Conservation (phyloP, 208 protist species). For the Crithidia acanthocephali region DNA sequence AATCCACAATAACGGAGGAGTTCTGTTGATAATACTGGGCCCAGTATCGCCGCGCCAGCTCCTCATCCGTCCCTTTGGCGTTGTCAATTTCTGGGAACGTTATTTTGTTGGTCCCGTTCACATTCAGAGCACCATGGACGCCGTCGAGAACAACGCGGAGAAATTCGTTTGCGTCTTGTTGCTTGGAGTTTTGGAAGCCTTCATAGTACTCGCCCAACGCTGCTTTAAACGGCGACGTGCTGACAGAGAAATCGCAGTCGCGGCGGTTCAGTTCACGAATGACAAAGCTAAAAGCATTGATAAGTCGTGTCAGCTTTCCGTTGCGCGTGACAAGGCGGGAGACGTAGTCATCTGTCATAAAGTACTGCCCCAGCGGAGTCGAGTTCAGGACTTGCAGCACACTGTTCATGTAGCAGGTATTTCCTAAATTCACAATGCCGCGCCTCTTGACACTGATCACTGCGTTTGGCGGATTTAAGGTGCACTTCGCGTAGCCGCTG, state of each 20-base stretch:
- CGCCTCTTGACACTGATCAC: conserved; percentile 33
- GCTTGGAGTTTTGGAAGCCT: conserved; percentile 72
- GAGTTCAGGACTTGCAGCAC: conserved; percentile 83
- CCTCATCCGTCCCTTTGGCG: conserved; percentile 61
- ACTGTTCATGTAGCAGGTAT: conserved; percentile 95
- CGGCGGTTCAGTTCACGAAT: conserved; percentile 77
- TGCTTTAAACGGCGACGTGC: conserved; percentile 82
- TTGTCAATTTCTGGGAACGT: conserved; percentile 71
- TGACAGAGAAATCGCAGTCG: conserved; percentile 63
- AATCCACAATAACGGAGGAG: conserved; percentile 92
- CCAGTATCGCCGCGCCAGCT: conserved; percentile 82
- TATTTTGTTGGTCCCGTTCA: conserved; percentile 34
- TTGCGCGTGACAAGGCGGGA: conserved; percentile 40
- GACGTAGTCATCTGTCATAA: conserved; percentile 79
- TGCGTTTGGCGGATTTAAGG: conserved; percentile 31
- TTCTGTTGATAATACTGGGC: conserved; percentile 86
- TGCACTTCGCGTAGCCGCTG: conserved; percentile 36
- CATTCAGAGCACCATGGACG: conserved; percentile 94
- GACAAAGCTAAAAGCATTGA: conserved; percentile 79
- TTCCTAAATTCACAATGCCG: conserved; percentile 92
- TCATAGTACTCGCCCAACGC: conserved; percentile 70
- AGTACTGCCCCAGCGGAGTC: conserved; percentile 90
- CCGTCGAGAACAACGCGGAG: conserved; percentile 90
- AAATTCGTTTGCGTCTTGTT: conserved; percentile 95
- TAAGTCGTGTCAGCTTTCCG: conserved; percentile 38